A percentile compares a stretch with the other conserved stretches of the same genome.
These are phyloP conservation scores for Jackrogersella multiformis DNA, from an alignment of 495 filamentous ascomycete species.

Conservation along the genomic window DNA sequence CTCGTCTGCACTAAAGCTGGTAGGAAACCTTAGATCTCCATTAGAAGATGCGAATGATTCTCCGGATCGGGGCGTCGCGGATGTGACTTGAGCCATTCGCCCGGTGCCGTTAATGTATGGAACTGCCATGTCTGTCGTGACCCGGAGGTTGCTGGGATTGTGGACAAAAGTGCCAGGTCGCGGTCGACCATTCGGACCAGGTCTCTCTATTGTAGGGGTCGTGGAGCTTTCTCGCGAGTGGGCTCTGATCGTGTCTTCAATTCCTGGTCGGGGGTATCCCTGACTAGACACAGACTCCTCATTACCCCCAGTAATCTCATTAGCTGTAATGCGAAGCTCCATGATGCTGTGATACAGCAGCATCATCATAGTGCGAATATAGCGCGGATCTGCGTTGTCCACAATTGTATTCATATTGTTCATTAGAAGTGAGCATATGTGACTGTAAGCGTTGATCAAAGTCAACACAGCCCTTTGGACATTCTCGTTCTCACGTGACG, in stretches of 20 bases:
- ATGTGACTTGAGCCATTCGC: slow-evolving; percentile 60
- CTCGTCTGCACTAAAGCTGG: slow-evolving; percentile 77
- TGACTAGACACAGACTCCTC: slow-evolving; percentile 49
- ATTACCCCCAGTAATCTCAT: slow-evolving; percentile 51
- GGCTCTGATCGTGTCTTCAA: slow-evolving; percentile 55
- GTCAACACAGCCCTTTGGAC: slow-evolving; percentile 72
- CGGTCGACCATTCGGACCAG: slow-evolving; percentile 57
- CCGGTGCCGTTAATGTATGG: slow-evolving; percentile 54
- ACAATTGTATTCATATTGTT: slow-evolving; percentile 75
- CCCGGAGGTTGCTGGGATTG: slow-evolving; percentile 64
- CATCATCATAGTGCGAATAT: slow-evolving; percentile 81
- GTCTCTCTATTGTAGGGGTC: slow-evolving; percentile 69
- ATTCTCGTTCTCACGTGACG: slow-evolving; percentile 68
- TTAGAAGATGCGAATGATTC: slow-evolving; percentile 76
- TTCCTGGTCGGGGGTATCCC: slow-evolving; percentile 40
- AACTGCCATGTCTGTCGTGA: slow-evolving; percentile 58
- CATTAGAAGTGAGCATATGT: slow-evolving; percentile 75
- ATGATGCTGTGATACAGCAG: slow-evolving; percentile 82
- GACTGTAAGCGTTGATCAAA: slow-evolving; percentile 78
- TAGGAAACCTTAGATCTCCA: slow-evolving; percentile 51
- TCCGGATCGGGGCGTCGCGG: slow-evolving; percentile 76
- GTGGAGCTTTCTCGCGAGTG: slow-evolving; percentile 62
- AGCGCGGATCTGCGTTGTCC: slow-evolving; percentile 76
- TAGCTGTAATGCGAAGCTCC: slow-evolving; percentile 68
- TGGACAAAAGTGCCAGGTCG: slow-evolving; percentile 72